These are phyloP conservation scores for Lithospermum erythrorhizon DNA, from an alignment of 257 asterid genomes.

Conservation along the genomic window DNA sequence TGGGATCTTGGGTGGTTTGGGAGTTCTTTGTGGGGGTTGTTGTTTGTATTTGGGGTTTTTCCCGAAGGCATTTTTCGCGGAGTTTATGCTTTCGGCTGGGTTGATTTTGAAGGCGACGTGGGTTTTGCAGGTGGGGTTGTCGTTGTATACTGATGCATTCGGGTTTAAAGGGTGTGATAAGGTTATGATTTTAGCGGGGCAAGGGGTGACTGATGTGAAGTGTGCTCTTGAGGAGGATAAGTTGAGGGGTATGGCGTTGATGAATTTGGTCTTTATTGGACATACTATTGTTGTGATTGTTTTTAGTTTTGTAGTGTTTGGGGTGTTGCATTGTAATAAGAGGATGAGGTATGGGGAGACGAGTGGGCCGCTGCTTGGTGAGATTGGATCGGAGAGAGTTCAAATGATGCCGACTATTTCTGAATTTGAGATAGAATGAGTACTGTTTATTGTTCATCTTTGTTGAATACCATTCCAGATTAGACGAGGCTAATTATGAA, in stretches of 20 bases:
- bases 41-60: constrained; percentile 50
- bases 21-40: constrained; percentile 42
- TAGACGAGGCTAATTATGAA: not conserved
- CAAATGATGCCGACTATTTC: constrained; percentile 47
- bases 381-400: constrained; percentile 40
- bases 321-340: constrained; percentile 30
- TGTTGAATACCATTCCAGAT: not conserved
- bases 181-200: constrained; percentile 16
- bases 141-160: constrained; percentile 56
- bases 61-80: constrained; percentile 50
- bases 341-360: constrained; percentile 36
- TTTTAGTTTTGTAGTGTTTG: constrained; percentile 35
- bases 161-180: constrained; percentile 52
- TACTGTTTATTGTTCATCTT: constrained; percentile 1
- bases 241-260: constrained; percentile 58
- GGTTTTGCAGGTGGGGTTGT: constrained; percentile 72
- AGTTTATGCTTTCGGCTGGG: constrained; percentile 50
- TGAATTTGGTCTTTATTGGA: constrained; percentile 41
- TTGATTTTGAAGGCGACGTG: constrained; percentile 69
- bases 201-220: constrained; percentile 43
- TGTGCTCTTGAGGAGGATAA: constrained; percentile 61
- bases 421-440: constrained; percentile 53
- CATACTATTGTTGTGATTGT: constrained; percentile 36
- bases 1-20: constrained; percentile 39
- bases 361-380: constrained; percentile 34